Conservation (phyloP, 495 filamentous ascomycete genomes). For the Xeromyces bisporus region DNA sequence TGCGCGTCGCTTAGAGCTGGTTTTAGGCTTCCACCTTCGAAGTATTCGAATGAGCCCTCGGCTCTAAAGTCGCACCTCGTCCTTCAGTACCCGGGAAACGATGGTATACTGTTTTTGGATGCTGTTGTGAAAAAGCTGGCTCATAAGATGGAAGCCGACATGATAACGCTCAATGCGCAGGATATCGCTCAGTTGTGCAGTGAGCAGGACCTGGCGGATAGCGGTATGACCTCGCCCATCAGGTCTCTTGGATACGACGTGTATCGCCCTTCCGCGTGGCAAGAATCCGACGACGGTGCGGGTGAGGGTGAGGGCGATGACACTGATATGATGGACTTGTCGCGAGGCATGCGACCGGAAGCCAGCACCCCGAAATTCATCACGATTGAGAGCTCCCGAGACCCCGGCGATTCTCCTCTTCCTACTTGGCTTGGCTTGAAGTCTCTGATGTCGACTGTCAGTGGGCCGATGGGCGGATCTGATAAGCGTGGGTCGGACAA, state of each 20-base stretch:
- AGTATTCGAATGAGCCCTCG: constrained; percentile 31
- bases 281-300: constrained; percentile 19
- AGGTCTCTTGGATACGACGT: constrained; percentile 54
- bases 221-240: constrained; percentile 19
- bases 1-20: constrained; percentile 25
- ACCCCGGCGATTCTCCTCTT: constrained; percentile 18
- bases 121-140: constrained; percentile 42
- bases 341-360: constrained; percentile 9
- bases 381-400: constrained; percentile 21
- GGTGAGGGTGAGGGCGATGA: constrained; percentile 26
- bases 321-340: constrained; percentile 17
- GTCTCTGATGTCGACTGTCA: constrained; percentile 23
- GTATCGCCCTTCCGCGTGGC: constrained; percentile 19
- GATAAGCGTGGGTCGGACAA: constrained; percentile 5
- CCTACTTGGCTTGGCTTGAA: constrained; percentile 21
- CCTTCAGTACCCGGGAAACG: constrained; percentile 46
- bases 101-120: constrained; percentile 40
- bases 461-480: constrained; percentile 13
- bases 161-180: constrained; percentile 60
- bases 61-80: constrained; percentile 45
- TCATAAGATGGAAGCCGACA: constrained; percentile 44
- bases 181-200: constrained; percentile 66
- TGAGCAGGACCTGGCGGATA: constrained; percentile 42
- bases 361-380: constrained; percentile 18
- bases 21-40: constrained; percentile 20